A percentile compares a stretch with the other conserved stretches of the same genome.
Evolutionary conservation across 2,329 filamentous ascomycete genomes (phyloP).

Genomic region (Aspergillus transmontanensis): DNA sequence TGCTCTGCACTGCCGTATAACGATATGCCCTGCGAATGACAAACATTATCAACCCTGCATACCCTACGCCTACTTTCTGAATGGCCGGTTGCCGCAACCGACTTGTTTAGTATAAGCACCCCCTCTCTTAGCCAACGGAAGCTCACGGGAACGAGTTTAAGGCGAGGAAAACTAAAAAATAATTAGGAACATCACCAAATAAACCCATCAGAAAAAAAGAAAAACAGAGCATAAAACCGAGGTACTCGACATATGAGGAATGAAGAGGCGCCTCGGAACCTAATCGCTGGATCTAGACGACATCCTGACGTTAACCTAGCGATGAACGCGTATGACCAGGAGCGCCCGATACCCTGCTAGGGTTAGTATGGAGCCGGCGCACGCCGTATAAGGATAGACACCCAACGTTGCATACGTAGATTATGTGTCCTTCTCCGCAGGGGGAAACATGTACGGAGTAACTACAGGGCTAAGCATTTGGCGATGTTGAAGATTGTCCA

Average conservation of each 20-base stretch:
- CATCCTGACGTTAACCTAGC: neutral
- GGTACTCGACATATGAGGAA: neutral
- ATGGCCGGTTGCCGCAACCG: neutral
- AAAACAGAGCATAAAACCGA: neutral
- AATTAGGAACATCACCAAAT: neutral
- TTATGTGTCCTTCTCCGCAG: neutral
- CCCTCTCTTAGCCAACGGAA: neutral
- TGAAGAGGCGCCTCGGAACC: neutral
- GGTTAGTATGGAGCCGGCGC: neutral
- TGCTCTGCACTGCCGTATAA: neutral
- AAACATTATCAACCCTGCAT: neutral
- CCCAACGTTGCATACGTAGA: neutral
- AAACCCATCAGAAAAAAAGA: neutral
- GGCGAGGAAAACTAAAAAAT: neutral
- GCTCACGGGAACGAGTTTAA: neutral
- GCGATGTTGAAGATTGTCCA: slow-evolving; percentile 2
- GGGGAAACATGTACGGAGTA: neutral
- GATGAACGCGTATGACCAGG: slow-evolving; percentile 9
- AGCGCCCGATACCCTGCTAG: slow-evolving; percentile 1
- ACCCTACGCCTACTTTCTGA: neutral
- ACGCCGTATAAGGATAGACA: neutral
- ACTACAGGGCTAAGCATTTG: slow-evolving; percentile 5
- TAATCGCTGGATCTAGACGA: slow-evolving; percentile 5
- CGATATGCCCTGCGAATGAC: neutral
- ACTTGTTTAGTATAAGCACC: neutral